phyloP scores from a whole-genome alignment of 179 eudicot species.

The Spinacia oleracea region DNA sequence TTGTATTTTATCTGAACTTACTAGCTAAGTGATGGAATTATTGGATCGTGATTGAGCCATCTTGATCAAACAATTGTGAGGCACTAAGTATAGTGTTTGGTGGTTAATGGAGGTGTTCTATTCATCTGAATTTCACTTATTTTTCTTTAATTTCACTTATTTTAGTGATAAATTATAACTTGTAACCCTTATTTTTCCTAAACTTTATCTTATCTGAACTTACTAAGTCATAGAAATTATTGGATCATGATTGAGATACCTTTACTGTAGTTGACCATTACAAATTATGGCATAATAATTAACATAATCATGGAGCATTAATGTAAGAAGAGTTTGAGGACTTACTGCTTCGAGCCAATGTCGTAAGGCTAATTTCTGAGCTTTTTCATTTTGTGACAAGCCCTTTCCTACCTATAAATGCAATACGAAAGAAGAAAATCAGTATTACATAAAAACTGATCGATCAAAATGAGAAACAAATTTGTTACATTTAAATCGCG shows the following conservation, averaged over 20 bases:
- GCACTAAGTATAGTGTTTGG: too few species aligned
- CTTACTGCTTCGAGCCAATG: conserved; percentile 80
- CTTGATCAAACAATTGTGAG: too few species aligned
- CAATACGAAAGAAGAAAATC: not conserved
- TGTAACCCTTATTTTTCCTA: too few species aligned
- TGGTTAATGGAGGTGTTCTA: too few species aligned
- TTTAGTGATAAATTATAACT: too few species aligned
- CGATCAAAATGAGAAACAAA: not conserved
- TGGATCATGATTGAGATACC: not conserved
- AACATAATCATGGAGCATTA: not conserved
- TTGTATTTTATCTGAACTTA: too few species aligned
- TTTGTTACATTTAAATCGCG: not conserved
- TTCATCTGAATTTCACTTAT: too few species aligned
- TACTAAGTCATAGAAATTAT: not conserved
- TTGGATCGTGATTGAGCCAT: too few species aligned
- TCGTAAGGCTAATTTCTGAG: conserved; percentile 52
- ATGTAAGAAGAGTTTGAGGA: not conserved
- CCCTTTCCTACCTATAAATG: conserved; percentile 62
- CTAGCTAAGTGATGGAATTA: too few species aligned
- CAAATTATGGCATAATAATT: not conserved
- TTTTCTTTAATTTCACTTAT: too few species aligned
- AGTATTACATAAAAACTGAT: not conserved
- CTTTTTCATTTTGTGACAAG: conserved; percentile 59
- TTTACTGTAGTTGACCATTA: too few species aligned
- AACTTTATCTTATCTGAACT: too few species aligned